Base-by-base conservation (phyloP, 192 early-diverging fungal species). In the Coemansia sp. region DNA sequence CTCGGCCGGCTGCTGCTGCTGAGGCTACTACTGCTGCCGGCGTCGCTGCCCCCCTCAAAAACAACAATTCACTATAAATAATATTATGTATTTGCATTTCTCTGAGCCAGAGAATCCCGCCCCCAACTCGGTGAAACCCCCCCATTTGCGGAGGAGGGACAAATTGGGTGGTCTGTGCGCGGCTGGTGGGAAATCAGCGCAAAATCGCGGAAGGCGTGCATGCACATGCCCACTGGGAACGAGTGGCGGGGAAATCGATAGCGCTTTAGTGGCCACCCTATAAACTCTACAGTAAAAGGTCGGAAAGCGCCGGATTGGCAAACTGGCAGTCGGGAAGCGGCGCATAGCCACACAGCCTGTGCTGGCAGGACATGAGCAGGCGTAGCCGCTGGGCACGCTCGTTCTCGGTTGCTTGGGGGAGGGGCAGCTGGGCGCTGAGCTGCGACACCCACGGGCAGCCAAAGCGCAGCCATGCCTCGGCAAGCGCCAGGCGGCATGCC, bases 401-500 rank as follows among this genome's bases (percentile, higher is more conserved):
- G 53, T 35, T 53, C 33, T 68, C 65, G 19, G 65, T 47, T 13
- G 53, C 28, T 11, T 26, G 30, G 14, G 5, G 4, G 26, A 30
- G 18, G 3, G 58, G 53, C 40, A 68, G 26, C 31, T 55, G 55
- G 8, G 21, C 48, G n/a, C 38, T 26, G 14, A 70, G 40, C 51
- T 44, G 56, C 0, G 55, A 50, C 35, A 70, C 35, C 50, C 61
- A 55, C 14, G 9, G 50, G 20, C 52, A 19, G 18, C 56, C 61
- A 20, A 57, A 35, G 3, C 40, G 42, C 53, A 50, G 46, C 65
- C 65, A 75, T 14, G 58, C 72, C 1, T 62, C 54, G 0, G 72
- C 53, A 3, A 58, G 61, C 1, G 50, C 48, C 26, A 61, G 38
- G 16, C 52, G 53, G 55, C 59, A 63, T 5, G 59, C 45, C 7